Percentiles rank a stretch among this genome's conserved stretches.
Evolutionary conservation across 371 early-diverging fungal genomes (phyloP).

Genomic region (Lichtheimia hyalospora): DNA sequence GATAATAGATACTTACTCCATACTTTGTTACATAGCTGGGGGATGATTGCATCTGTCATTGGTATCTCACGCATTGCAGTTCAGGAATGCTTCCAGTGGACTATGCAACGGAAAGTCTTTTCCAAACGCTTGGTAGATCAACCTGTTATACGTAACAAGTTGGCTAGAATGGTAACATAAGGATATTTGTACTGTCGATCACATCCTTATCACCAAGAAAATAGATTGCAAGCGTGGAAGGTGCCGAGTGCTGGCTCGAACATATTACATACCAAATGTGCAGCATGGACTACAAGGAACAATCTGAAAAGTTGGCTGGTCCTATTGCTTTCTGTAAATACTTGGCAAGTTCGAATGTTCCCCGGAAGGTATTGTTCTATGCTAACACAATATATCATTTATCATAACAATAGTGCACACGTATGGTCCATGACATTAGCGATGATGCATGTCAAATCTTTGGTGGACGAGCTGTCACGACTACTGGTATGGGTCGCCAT

Average conservation of each 20-base stretch:
- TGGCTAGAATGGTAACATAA: slow-evolving; percentile 48
- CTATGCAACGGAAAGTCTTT: slow-evolving; percentile 85
- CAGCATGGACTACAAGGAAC: slow-evolving; percentile 59
- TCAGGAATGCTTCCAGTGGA: slow-evolving; percentile 70
- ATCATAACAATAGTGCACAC: slow-evolving; percentile 41
- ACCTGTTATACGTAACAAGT: slow-evolving; percentile 63
- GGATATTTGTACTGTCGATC: too few species aligned
- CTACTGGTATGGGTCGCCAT: slow-evolving; percentile 62
- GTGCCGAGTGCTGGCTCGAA: slow-evolving; percentile 62
- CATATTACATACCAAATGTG: slow-evolving; percentile 66
- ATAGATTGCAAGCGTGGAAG: slow-evolving; percentile 54
- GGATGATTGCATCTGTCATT: too few species aligned
- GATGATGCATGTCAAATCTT: slow-evolving; percentile 74
- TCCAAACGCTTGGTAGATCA: slow-evolving; percentile 73
- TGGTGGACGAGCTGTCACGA: slow-evolving; percentile 65
- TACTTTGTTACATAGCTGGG: slow-evolving; percentile 6
- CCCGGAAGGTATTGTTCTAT: too few species aligned
- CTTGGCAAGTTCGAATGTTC: slow-evolving; percentile 18
- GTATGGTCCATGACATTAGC: slow-evolving; percentile 54
- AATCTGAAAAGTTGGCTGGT: slow-evolving; percentile 64
- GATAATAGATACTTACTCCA: background rate
- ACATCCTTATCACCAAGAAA: slow-evolving; percentile 48
- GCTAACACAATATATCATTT: too few species aligned
- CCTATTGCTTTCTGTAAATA: slow-evolving; percentile 68
- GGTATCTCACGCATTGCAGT: too few species aligned